phyloP scores from a whole-genome alignment of 306 rosid species.

The Quercus suber region DNA sequence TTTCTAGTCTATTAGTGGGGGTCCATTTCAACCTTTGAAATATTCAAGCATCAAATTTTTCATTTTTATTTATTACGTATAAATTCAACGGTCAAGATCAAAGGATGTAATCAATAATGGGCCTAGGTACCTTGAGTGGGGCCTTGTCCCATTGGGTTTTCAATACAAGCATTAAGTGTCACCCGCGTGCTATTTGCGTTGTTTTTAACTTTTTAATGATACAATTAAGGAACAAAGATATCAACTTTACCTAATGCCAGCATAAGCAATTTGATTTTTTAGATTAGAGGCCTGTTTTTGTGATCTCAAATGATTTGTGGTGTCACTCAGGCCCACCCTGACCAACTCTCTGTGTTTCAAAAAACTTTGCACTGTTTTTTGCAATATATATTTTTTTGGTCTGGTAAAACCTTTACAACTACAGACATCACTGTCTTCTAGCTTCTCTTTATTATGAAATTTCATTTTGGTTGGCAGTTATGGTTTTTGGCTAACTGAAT shows the following conservation, averaged over 20 bases:
- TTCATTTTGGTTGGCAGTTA: constrained; percentile 22
- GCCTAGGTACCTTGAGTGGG: constrained; percentile 37
- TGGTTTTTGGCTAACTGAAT: constrained; percentile 21
- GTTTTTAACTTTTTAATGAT: constrained; percentile 8
- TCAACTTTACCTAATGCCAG: constrained; percentile 39
- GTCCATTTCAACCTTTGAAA: constrained; percentile 30
- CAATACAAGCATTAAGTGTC: constrained; percentile 29
- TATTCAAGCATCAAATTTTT: constrained; percentile 5
- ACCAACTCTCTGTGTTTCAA: not conserved
- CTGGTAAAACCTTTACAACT: not conserved
- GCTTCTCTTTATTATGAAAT: not conserved
- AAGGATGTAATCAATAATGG: constrained; percentile 31
- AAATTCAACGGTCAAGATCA: constrained; percentile 40
- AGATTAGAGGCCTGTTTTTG: not conserved
- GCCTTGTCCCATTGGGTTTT: constrained; percentile 33
- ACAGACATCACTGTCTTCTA: not conserved
- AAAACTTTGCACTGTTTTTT: not conserved
- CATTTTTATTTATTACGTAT: not conserved
- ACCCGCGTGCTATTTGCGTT: constrained; percentile 28
- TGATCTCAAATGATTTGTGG: not conserved
- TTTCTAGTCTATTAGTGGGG: constrained; percentile 20
- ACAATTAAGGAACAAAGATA: constrained; percentile 11
- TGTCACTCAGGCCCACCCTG: not conserved
- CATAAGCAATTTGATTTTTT: constrained; percentile 4
- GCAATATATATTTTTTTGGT: not conserved